Evolutionary conservation across 768 basidiomycete genomes (phyloP).

Genomic region (Leccinum subgranulosum): DNA sequence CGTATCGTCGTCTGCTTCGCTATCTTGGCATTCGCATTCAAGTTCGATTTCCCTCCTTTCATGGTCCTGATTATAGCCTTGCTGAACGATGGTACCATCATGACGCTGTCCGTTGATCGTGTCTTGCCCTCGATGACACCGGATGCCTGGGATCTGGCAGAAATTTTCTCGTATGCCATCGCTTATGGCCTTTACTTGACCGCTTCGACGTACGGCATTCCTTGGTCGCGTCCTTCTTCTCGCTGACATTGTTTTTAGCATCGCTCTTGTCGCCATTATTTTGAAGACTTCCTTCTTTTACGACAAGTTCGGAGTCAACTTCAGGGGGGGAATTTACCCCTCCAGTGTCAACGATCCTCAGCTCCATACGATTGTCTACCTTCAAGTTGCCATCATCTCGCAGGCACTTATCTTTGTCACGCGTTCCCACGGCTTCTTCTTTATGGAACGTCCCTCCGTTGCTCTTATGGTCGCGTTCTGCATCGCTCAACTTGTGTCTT

Average conservation of each 20-base stretch:
- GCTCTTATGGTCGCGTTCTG: slow-evolving; percentile 91
- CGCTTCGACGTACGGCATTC: slow-evolving; percentile 70
- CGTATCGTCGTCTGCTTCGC: slow-evolving; percentile 99
- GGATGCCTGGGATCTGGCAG: slow-evolving; percentile 93
- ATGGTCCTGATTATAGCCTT: slow-evolving; percentile 98
- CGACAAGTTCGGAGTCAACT: slow-evolving; percentile 72
- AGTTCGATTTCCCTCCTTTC: slow-evolving; percentile 99
- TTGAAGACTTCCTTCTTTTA: slow-evolving; percentile 89
- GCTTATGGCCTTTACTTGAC: slow-evolving; percentile 96
- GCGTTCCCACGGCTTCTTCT: slow-evolving; percentile 93
- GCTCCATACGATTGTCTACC: slow-evolving; percentile 88
- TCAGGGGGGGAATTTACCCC: slow-evolving; percentile 35
- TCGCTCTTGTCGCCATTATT: slow-evolving; percentile 81
- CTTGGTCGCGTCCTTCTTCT: slow-evolving; percentile 3
- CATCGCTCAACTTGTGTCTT: slow-evolving; percentile 89
- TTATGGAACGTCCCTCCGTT: slow-evolving; percentile 90
- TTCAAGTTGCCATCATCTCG: slow-evolving; percentile 98
- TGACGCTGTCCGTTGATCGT: slow-evolving; percentile 96
- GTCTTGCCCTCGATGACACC: slow-evolving; percentile 91
- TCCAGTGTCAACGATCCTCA: slow-evolving; percentile 53
- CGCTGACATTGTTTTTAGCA: slow-evolving; percentile 36
- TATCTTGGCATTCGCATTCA: slow-evolving; percentile 92
- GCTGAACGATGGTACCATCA: slow-evolving; percentile 98
- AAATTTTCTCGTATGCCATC: slow-evolving; percentile 94
- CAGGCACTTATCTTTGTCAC: slow-evolving; percentile 97